Percentiles rank a stretch among this genome's conserved stretches.
Evolutionary conservation across 352 stramenopile species (phyloP).

Genomic region (Blastocystis sp.): DNA sequence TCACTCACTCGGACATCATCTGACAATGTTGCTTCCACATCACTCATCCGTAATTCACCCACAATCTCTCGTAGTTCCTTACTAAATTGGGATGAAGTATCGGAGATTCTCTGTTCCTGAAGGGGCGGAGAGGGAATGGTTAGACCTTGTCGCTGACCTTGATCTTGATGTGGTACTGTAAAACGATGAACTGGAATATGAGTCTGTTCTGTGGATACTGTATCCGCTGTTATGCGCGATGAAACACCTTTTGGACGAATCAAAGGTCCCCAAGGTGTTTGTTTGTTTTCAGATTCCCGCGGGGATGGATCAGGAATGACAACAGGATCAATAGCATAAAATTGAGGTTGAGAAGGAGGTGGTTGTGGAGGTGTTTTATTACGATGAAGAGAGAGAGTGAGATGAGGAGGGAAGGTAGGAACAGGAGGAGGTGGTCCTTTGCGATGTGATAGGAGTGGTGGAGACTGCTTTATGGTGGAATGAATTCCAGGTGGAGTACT

Average conservation of each 20-base stretch:
- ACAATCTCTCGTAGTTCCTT: background rate
- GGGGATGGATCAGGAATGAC: background rate
- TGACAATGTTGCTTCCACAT: background rate
- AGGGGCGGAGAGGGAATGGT: background rate
- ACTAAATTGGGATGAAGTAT: background rate
- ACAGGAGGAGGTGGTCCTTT: background rate
- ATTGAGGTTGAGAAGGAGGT: background rate
- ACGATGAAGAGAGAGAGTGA: background rate
- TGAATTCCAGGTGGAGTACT: background rate
- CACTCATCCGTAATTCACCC: background rate
- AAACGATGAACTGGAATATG: background rate
- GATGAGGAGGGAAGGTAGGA: background rate
- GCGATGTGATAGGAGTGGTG: background rate
- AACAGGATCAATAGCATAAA: slow-evolving; percentile 41
- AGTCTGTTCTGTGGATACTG: background rate
- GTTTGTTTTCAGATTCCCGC: too few relatives aligned
- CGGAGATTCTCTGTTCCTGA: background rate
- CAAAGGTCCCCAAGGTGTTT: too few relatives aligned
- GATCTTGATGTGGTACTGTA: background rate
- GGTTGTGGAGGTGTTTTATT: background rate
- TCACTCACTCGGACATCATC: slow-evolving; percentile 34
- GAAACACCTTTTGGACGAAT: background rate
- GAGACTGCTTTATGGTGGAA: background rate
- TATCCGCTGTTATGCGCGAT: background rate
- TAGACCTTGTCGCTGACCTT: background rate